phyloP scores from a whole-genome alignment of 2,329 filamentous ascomycete species.

The Pseudogymnoascus sp. region DNA sequence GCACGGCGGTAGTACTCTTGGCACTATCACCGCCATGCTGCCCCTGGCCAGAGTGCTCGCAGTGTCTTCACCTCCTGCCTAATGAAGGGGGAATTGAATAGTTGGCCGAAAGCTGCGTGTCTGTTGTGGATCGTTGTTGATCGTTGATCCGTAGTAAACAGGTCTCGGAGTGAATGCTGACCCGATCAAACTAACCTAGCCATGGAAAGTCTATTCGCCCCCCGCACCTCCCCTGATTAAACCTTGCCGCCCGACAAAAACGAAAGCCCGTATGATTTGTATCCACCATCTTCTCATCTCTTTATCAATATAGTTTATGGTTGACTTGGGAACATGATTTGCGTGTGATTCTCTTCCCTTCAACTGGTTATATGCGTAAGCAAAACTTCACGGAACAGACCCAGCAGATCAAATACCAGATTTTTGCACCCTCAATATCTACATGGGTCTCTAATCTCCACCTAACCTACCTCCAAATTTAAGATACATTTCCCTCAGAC shows the following conservation, averaged over 20 bases:
- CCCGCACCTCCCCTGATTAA: not conserved
- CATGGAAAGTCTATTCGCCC: not conserved
- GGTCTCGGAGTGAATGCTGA: not conserved
- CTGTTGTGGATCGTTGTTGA: not conserved
- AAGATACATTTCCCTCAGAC: too few species aligned
- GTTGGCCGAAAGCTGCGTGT: not conserved
- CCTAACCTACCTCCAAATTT: too few species aligned
- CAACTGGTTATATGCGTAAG: too few species aligned
- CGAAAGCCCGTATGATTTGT: too few species aligned
- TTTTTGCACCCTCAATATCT: too few species aligned
- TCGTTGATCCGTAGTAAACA: not conserved
- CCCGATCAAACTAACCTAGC: not conserved
- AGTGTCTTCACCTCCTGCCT: not conserved
- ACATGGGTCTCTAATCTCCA: too few species aligned
- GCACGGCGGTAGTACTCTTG: not conserved
- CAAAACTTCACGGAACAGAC: too few species aligned
- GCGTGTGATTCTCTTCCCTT: too few species aligned
- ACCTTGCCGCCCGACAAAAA: not conserved
- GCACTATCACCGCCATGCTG: not conserved
- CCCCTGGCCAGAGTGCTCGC: not conserved
- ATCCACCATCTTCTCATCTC: too few species aligned
- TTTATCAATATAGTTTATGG: too few species aligned
- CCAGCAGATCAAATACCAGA: too few species aligned
- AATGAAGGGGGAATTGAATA: not conserved
- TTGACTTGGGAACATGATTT: too few species aligned